Evolutionary conservation across 306 rosid genomes (phyloP).

Genomic region (Citrullus amarus): DNA sequence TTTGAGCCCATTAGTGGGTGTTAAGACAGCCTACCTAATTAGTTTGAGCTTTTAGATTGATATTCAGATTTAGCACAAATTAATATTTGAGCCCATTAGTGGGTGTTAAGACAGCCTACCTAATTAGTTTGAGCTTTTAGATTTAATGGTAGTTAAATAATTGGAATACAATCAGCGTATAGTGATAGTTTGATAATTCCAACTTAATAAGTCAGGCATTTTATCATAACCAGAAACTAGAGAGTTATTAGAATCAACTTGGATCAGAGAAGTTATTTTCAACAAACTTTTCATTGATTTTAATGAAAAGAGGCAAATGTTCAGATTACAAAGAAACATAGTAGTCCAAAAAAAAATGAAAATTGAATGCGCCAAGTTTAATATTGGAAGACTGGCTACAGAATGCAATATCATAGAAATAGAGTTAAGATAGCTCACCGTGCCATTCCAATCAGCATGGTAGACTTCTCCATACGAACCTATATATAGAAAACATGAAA

Average conservation of each 20-base stretch:
- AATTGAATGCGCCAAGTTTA: not conserved
- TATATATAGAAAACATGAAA: conserved; percentile 23
- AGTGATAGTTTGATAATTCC: not conserved
- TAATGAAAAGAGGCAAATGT: too few relatives aligned
- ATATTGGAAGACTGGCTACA: not conserved
- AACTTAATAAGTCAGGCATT: not conserved
- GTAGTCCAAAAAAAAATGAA: not conserved
- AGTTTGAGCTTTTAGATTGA: not conserved
- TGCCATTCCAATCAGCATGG: conserved; percentile 96
- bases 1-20: too few relatives aligned
- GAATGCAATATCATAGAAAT: not conserved
- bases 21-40: not conserved
- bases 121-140: not conserved
- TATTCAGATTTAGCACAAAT: too few relatives aligned
- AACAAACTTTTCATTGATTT: too few relatives aligned
- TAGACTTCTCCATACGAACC: conserved; percentile 99
- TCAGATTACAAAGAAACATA: too few relatives aligned
- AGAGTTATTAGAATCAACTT: not conserved
- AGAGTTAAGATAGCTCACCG: conserved; percentile 50
- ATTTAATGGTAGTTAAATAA: not conserved
- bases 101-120: not conserved
- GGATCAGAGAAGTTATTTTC: not conserved
- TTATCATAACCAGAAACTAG: not conserved
- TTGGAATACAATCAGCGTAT: not conserved
- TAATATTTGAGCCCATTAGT: too few relatives aligned